Evolutionary conservation across 208 protist species (phyloP).

Genomic region (Angomonas deanei): DNA sequence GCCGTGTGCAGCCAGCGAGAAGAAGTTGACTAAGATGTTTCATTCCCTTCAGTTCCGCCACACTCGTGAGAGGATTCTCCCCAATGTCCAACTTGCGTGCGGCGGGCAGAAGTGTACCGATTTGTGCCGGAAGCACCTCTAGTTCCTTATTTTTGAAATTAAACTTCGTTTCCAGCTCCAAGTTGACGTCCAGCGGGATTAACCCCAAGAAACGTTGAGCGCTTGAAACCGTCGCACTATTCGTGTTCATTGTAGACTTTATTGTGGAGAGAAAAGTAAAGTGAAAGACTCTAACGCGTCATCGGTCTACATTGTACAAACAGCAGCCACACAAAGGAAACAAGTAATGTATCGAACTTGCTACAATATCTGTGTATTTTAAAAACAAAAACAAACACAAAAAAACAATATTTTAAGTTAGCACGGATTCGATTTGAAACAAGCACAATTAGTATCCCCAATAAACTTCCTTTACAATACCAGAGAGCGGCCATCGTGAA

Average conservation of each 20-base stretch:
- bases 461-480: conserved; percentile 50
- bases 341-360: no score
- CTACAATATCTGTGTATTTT: no score
- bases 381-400: conserved; percentile 6
- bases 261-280: no score
- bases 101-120: conserved; percentile 46
- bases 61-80: conserved; percentile 44
- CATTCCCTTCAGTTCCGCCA: conserved; percentile 36
- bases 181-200: conserved; percentile 72
- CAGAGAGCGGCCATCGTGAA: conserved; percentile 77
- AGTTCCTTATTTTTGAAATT: conserved; percentile 38
- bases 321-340: no score
- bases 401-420: no score
- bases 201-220: conserved; percentile 49
- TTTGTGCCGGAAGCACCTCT: conserved; percentile 29
- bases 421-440: no score
- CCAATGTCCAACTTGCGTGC: conserved; percentile 70
- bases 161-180: conserved; percentile 56
- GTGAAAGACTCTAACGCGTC: no score
- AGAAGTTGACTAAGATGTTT: conserved; percentile 61
- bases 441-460: no score
- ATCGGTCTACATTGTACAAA: no score
- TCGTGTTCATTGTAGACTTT: neutral
- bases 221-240: neutral
- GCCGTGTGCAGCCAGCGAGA: conserved; percentile 37